Evolutionary conservation across 1,139 yeast genomes (phyloP).

Genomic region (Arxiozyma slooffiae): DNA sequence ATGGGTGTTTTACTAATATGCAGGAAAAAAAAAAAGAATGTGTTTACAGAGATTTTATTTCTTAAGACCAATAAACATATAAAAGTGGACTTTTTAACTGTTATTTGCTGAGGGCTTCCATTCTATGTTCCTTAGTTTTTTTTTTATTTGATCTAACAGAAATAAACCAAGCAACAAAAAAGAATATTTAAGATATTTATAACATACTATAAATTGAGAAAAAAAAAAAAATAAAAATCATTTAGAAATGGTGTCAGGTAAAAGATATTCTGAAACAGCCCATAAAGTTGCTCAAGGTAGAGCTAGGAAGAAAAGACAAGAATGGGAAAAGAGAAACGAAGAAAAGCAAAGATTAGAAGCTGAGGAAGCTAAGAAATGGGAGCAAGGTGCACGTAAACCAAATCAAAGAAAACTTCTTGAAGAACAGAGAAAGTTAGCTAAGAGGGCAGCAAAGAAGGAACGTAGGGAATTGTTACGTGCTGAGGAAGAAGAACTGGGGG

Average conservation of each 20-base stretch:
- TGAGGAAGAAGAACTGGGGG: constrained; percentile 25
- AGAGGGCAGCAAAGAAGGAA: constrained; percentile 25
- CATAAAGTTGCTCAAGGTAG: constrained; percentile 29
- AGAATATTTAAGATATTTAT: not conserved
- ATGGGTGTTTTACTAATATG: no score
- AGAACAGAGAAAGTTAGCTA: constrained; percentile 25
- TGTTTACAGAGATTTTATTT: not conserved
- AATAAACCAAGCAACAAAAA: not conserved
- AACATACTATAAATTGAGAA: not conserved
- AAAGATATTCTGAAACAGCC: constrained; percentile 30
- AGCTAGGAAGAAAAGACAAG: constrained; percentile 29
- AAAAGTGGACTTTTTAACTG: not conserved
- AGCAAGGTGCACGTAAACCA: constrained; percentile 31
- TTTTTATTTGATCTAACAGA: no score
- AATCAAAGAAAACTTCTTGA: constrained; percentile 23
- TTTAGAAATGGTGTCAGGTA: constrained; percentile 21
- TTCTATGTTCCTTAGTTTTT: no score
- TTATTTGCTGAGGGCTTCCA: no score
- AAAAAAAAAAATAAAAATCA: not conserved
- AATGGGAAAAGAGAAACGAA: constrained; percentile 21
- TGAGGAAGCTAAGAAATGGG: constrained; percentile 30
- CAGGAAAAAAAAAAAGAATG: not conserved
- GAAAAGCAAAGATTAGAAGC: constrained; percentile 22
- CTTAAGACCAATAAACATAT: not conserved
- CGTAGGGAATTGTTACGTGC: constrained; percentile 28